phyloP scores from a whole-genome alignment of 306 rosid species.

The Cyamopsis tetragonoloba region DNA sequence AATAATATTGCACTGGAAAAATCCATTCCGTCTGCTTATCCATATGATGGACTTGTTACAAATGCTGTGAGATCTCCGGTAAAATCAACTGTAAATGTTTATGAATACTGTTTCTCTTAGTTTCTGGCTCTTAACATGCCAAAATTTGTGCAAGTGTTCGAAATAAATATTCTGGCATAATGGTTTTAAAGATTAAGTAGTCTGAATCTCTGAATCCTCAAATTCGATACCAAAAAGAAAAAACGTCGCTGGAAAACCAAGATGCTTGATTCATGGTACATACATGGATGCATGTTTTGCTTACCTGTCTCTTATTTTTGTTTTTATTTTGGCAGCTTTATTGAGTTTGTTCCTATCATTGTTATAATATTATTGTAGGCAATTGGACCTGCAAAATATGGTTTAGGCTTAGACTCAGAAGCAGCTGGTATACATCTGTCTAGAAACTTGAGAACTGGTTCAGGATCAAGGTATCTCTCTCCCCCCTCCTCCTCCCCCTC shows the following conservation, averaged over 20 bases:
- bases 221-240: too few relatives aligned
- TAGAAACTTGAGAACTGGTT: constrained; percentile 39
- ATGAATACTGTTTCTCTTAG: neutral
- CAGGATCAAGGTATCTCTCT: constrained; percentile 44
- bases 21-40: constrained; percentile 28
- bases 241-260: neutral
- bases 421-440: constrained; percentile 27
- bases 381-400: constrained; percentile 38
- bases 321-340: neutral
- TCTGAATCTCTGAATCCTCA: neutral
- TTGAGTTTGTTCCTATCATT: neutral
- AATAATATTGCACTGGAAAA: constrained; percentile 58
- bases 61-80: constrained; percentile 51
- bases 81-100: constrained; percentile 11
- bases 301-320: neutral
- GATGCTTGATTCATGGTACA: neutral
- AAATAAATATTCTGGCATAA: neutral
- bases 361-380: constrained; percentile 36
- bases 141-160: neutral
- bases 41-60: constrained; percentile 31
- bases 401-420: constrained; percentile 39
- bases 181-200: neutral
- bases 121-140: neutral
- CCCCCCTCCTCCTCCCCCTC: constrained; percentile 9
- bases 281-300: constrained; percentile 24